These are phyloP conservation scores for Fonsecaea nubica DNA, from an alignment of 2,329 filamentous ascomycete genomes.

Conservation along the genomic window DNA sequence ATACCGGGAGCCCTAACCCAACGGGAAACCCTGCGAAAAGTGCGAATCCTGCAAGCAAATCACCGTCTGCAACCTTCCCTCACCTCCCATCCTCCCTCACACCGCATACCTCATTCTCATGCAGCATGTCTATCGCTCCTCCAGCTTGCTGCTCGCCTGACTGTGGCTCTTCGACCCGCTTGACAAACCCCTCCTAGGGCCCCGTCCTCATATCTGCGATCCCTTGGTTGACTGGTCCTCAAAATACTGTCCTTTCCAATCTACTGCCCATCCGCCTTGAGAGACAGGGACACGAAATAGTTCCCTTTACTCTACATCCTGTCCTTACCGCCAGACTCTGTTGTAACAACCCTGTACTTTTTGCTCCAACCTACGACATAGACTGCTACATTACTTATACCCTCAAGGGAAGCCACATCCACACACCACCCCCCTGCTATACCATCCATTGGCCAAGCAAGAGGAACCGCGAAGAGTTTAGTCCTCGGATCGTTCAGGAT, in stretches of 20 bases:
- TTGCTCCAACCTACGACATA: conserved; percentile 6
- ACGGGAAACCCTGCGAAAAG: background rate
- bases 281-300: conserved; percentile 20
- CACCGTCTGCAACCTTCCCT: conserved; percentile 8
- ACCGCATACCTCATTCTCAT: conserved; percentile 22
- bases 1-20: conserved; percentile 7
- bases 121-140: conserved; percentile 29
- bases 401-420: conserved; percentile 8
- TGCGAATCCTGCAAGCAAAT: conserved; percentile 14
- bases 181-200: conserved; percentile 24
- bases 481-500: background rate
- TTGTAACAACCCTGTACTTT: conserved; percentile 19
- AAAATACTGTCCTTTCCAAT: conserved; percentile 17
- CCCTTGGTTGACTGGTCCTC: conserved; percentile 31
- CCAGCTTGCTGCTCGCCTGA: conserved; percentile 34
- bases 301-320: conserved; percentile 30
- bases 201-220: conserved; percentile 28
- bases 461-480: background rate
- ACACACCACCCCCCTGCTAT: conserved; percentile 11
- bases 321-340: conserved; percentile 35
- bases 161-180: conserved; percentile 19
- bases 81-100: conserved; percentile 17
- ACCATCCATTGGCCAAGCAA: conserved; percentile 13
- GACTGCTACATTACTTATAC: conserved; percentile 11
- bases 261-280: conserved; percentile 20